Conservation (phyloP, 2,329 filamentous ascomycete genomes). For the Neopestalotiopsis clavispora region DNA sequence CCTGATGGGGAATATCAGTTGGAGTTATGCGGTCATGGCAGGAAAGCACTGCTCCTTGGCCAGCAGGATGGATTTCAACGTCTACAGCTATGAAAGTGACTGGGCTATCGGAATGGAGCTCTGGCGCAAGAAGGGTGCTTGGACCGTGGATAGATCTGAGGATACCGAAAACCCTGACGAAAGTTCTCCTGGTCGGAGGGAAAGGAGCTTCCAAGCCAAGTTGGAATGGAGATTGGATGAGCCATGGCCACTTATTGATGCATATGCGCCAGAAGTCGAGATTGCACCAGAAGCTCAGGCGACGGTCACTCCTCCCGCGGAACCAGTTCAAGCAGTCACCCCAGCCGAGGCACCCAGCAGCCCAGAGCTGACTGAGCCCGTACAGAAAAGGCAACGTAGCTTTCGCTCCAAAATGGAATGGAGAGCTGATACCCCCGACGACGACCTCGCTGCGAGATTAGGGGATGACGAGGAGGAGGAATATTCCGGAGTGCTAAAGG, state of each 20-base stretch:
- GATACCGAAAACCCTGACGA: conserved; percentile 27
- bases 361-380: not conserved
- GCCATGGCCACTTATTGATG: conserved; percentile 25
- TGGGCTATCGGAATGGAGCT: conserved; percentile 91
- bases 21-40: conserved; percentile 89
- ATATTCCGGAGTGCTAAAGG: conserved; percentile 87
- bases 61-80: conserved; percentile 94
- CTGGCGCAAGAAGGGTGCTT: conserved; percentile 71
- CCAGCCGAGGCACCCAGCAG: conserved; percentile 12
- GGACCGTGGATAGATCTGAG: conserved; percentile 41
- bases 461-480: conserved; percentile 55
- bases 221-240: conserved; percentile 54
- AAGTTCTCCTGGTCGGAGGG: conserved; percentile 28
- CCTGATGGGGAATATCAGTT: conserved; percentile 89
- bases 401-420: conserved; percentile 60
- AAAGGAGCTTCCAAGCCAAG: conserved; percentile 54
- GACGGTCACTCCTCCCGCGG: not conserved
- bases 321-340: conserved; percentile 18
- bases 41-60: conserved; percentile 83
- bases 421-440: conserved; percentile 48
- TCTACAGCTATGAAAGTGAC: conserved; percentile 97
- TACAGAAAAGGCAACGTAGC: conserved; percentile 44
- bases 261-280: conserved; percentile 16
- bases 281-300: conserved; percentile 9
- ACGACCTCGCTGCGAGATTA: conserved; percentile 34